Evolutionary conservation across 2,329 filamentous ascomycete species (phyloP).

Genomic region (Colletotrichum sp.): DNA sequence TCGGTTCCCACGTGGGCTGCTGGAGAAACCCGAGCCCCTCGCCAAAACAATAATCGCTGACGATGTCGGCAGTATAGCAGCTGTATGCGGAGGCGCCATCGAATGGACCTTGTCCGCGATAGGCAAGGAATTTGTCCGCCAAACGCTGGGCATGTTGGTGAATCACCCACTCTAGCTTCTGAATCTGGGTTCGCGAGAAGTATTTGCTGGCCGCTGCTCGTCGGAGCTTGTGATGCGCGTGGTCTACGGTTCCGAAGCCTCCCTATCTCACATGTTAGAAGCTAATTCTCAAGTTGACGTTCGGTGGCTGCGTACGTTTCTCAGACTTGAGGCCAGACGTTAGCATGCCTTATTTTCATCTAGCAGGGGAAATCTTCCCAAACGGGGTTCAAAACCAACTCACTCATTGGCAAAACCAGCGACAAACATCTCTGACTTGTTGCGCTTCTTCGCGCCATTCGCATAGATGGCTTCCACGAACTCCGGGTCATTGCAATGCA

Average conservation of each 20-base stretch:
- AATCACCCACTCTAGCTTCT: neutral
- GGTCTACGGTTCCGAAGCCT: slow-evolving; percentile 33
- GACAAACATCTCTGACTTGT: neutral
- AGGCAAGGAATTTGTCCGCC: neutral
- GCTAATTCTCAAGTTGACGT: neutral
- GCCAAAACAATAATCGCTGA: slow-evolving; percentile 40
- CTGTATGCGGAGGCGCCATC: slow-evolving; percentile 39
- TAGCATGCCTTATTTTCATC: neutral
- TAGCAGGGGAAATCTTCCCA: neutral
- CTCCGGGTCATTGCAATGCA: slow-evolving; percentile 38
- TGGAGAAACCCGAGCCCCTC: slow-evolving; percentile 17
- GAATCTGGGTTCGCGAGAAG: slow-evolving; percentile 31
- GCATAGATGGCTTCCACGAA: slow-evolving; percentile 42
- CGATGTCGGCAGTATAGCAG: slow-evolving; percentile 41
- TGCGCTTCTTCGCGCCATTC: slow-evolving; percentile 7
- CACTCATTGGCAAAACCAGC: neutral
- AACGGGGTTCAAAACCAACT: neutral
- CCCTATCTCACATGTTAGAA: neutral
- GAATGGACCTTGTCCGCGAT: slow-evolving; percentile 26
- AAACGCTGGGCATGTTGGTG: neutral
- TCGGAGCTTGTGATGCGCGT: slow-evolving; percentile 35
- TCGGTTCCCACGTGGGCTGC: slow-evolving; percentile 8
- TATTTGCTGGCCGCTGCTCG: slow-evolving; percentile 33
- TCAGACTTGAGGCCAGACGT: neutral
- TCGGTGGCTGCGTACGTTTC: neutral